Percentiles rank a stretch among this genome's conserved stretches.
Evolutionary conservation across 352 stramenopile species (phyloP).

Genomic region (Phytopythium sindhum): DNA sequence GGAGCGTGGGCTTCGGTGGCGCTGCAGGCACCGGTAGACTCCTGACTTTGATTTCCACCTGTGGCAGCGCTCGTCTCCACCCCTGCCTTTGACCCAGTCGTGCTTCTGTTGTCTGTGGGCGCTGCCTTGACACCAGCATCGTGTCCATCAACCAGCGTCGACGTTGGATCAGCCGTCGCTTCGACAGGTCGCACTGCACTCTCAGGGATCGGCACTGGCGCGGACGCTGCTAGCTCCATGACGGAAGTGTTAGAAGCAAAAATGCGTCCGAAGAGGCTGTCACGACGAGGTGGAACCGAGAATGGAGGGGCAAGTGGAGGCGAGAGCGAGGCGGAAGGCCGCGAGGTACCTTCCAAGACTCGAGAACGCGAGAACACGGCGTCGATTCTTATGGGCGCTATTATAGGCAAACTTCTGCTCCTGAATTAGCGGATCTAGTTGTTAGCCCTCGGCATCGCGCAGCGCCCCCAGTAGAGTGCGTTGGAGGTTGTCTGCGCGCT

Average conservation of each 20-base stretch:
- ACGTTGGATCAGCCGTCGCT: not conserved
- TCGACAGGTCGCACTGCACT: not conserved
- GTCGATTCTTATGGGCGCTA: not conserved
- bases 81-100: not conserved
- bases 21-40: not conserved
- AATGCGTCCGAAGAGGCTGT: not conserved
- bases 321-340: too few species aligned
- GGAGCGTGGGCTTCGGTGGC: not conserved
- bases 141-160: not conserved
- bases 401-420: too few species aligned
- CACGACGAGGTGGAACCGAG: not conserved
- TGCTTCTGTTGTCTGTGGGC: not conserved
- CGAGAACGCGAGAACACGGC: not conserved
- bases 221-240: not conserved
- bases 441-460: too few species aligned
- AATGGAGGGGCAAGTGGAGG: not conserved
- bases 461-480: too few species aligned
- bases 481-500: too few species aligned
- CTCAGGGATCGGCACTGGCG: not conserved
- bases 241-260: not conserved
- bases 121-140: not conserved
- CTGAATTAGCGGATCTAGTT: too few species aligned
- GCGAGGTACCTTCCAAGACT: not conserved
- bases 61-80: not conserved
- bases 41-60: not conserved